These are phyloP conservation scores for Monosporascus sp. DNA, from an alignment of 2,329 filamentous ascomycete species.

Conservation along the genomic window DNA sequence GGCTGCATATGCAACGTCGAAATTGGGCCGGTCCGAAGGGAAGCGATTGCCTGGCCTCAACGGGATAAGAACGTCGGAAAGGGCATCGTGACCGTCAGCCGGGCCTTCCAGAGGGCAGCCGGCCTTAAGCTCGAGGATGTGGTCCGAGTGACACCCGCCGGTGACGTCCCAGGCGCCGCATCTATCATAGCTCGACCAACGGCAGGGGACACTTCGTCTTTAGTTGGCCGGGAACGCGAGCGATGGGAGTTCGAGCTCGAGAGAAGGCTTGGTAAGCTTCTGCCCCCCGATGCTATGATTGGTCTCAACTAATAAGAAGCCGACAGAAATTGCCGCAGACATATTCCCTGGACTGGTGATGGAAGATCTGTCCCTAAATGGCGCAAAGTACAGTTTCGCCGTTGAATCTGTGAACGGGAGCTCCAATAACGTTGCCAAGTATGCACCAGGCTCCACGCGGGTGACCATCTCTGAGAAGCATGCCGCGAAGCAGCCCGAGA, in stretches of 20 bases:
- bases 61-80: slow-evolving; percentile 59
- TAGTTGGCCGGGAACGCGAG: slow-evolving; percentile 23
- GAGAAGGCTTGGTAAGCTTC: slow-evolving; percentile 20
- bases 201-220: slow-evolving; percentile 32
- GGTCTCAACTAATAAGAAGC: slow-evolving; percentile 4
- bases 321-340: slow-evolving; percentile 56
- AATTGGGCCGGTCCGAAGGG: slow-evolving; percentile 26
- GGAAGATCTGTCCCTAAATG: slow-evolving; percentile 54
- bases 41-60: slow-evolving; percentile 46
- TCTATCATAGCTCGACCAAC: slow-evolving; percentile 58
- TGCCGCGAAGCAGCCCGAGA: slow-evolving; percentile 8
- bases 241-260: slow-evolving; percentile 25
- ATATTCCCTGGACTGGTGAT: slow-evolving; percentile 67
- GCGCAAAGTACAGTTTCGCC: slow-evolving; percentile 56
- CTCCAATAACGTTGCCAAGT: slow-evolving; percentile 38
- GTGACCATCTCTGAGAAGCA: slow-evolving; percentile 33
- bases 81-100: slow-evolving; percentile 66
- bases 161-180: slow-evolving; percentile 50
- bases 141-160: slow-evolving; percentile 52
- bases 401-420: slow-evolving; percentile 50
- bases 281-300: not conserved
- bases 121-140: slow-evolving; percentile 68
- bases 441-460: slow-evolving; percentile 31
- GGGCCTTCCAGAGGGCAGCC: slow-evolving; percentile 66
- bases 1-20: slow-evolving; percentile 35